These are phyloP conservation scores for Aspergillus ruber DNA, from an alignment of 2,329 filamentous ascomycete genomes.

Conservation along the genomic window DNA sequence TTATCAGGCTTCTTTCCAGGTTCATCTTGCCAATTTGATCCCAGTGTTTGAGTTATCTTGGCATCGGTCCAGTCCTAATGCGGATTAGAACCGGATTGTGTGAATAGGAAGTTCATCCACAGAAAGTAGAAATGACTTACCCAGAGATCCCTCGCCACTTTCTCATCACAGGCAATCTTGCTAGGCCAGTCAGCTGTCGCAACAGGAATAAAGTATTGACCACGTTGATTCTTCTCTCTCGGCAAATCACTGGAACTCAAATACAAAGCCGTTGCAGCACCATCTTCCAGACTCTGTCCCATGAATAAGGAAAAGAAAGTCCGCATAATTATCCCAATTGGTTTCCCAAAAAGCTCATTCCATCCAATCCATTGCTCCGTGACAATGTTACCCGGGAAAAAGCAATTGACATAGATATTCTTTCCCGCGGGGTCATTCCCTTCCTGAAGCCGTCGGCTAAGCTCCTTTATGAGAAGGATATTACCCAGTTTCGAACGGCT, in stretches of 20 bases:
- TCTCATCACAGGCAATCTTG: constrained; percentile 20
- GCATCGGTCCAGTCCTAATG: constrained; percentile 16
- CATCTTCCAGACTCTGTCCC: constrained; percentile 22
- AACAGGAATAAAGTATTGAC: constrained; percentile 34
- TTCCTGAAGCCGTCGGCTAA: constrained; percentile 17
- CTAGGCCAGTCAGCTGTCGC: constrained; percentile 22
- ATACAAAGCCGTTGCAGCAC: constrained; percentile 25
- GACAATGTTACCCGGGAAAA: constrained; percentile 27
- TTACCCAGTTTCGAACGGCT: constrained; percentile 27
- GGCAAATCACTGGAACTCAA: constrained; percentile 21
- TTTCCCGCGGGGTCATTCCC: constrained; percentile 12
- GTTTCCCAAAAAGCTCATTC: constrained; percentile 19
- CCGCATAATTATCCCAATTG: constrained; percentile 16
- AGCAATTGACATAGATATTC: constrained; percentile 25
- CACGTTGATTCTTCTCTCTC: constrained; percentile 14
- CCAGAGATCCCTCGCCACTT: constrained; percentile 29
- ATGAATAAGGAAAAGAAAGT: constrained; percentile 10
- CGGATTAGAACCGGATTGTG: not conserved
- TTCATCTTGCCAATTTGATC: constrained; percentile 2
- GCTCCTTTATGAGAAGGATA: constrained; percentile 26
- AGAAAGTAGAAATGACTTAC: constrained; percentile 6
- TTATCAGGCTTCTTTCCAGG: not conserved
- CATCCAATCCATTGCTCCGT: constrained; percentile 26
- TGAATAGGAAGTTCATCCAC: not conserved
- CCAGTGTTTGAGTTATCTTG: constrained; percentile 10